Base-by-base conservation (phyloP, 1,139 yeast species). In the Blastobotrys indianensis region DNA sequence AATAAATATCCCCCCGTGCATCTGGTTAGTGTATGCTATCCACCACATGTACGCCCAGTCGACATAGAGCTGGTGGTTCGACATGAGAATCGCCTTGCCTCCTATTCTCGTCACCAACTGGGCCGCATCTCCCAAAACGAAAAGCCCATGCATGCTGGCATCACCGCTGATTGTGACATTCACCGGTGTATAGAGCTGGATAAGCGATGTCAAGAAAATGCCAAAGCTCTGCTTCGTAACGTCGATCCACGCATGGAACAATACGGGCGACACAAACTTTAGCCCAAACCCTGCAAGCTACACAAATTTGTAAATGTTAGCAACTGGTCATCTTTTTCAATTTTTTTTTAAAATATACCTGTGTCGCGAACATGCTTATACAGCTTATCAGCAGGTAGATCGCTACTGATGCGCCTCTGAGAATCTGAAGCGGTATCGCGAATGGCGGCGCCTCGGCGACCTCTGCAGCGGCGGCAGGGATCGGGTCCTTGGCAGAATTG, bases 41-140 rank as follows among this genome's bases (percentile, higher is more conserved):
- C 87, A 92, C 99, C 99, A 92, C 47, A 88, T 61, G 59, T 79
- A 88, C 15, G 86, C 74, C 99, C 99, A 92, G 64, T 92, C 99
- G 3, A 94, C 81, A 62, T 92, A 90, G 17, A 90, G 82, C 66
- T 90, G 97, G 65, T 92, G 98, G 62, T 92, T 92, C 15, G 94
- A 78, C 34, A 86, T 80, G 44, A 82, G 58, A 2, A 86, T 75
- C 1, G 88, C 77, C 44, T 81, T 59, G 37, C 62, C 67, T 11
- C 59, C 60, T 41, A 68, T 55, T 7, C 51, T 49, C 12, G 67
- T 54, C 43, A 54, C 54, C 29, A 67, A 53, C 12, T 55, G 50
- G 37, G 63, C 62, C 37, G 54, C 52, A 8, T 48, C 50, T 20
- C 49, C 46, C 6, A 49, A 41, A 34, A 52, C 41, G 46, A 68